These are phyloP conservation scores for Pyrenochaeta sp. DNA, from an alignment of 2,329 filamentous ascomycete genomes.

Conservation along the genomic window DNA sequence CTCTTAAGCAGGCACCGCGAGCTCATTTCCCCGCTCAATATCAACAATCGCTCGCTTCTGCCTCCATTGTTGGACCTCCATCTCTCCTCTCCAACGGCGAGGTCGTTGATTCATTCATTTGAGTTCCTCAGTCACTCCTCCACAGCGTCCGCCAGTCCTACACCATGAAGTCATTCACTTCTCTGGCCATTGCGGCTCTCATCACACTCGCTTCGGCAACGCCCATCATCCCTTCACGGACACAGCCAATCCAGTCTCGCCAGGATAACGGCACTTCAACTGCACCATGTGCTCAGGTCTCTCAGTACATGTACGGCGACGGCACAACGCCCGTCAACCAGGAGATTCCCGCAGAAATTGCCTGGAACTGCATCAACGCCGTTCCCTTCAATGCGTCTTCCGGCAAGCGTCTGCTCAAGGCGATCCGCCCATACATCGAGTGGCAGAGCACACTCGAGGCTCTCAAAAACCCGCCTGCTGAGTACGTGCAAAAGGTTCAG, in stretches of 20 bases:
- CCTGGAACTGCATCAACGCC: constrained; percentile 54
- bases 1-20: constrained; percentile 11
- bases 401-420: constrained; percentile 48
- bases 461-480: constrained; percentile 54
- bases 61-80: constrained; percentile 4
- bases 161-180: constrained; percentile 31
- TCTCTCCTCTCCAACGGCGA: constrained; percentile 3
- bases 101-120: constrained; percentile 8
- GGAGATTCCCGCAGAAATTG: constrained; percentile 52
- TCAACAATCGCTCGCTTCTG: constrained; percentile 4
- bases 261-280: constrained; percentile 32
- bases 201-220: constrained; percentile 30
- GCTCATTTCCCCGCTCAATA: constrained; percentile 3
- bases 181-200: constrained; percentile 33
- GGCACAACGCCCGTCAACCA: constrained; percentile 14
- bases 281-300: constrained; percentile 43
- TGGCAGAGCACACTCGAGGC: constrained; percentile 57
- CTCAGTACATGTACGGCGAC: constrained; percentile 35
- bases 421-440: constrained; percentile 52
- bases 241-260: constrained; percentile 22
- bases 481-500: constrained; percentile 57
- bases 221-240: constrained; percentile 27
- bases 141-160: constrained; percentile 1
- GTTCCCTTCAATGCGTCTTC: constrained; percentile 54
- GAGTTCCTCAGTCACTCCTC: constrained; percentile 4